Evolutionary conservation across 345 rosid genomes (phyloP).

Genomic region (Balakata baccata): DNA sequence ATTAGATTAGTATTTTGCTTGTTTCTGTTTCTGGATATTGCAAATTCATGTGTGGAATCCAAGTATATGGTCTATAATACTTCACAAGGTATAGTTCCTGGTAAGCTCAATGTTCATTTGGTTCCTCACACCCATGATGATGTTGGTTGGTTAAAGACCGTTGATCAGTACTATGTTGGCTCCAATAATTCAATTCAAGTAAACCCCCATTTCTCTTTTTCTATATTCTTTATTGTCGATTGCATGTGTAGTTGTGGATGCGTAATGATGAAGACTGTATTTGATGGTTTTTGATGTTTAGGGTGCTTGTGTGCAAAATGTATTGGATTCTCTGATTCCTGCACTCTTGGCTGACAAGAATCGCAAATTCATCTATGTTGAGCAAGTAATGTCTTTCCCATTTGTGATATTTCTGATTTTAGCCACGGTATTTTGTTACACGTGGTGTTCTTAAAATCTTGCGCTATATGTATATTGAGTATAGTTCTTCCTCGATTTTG

Average conservation of each 20-base stretch:
- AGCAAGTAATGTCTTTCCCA: conserved; percentile 39
- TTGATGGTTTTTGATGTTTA: conserved; percentile 18
- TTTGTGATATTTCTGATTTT: conserved; percentile 13
- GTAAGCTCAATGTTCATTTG: conserved; percentile 87
- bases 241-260: neutral
- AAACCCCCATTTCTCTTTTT: neutral
- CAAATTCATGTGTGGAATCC: conserved; percentile 45
- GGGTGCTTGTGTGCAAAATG: conserved; percentile 95
- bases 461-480: neutral
- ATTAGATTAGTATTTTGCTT: neutral
- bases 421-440: neutral
- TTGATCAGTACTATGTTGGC: conserved; percentile 98
- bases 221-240: neutral
- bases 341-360: conserved; percentile 84
- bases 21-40: conserved; percentile 1
- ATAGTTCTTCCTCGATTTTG: conserved; percentile 22
- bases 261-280: neutral
- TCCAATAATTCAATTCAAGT: conserved; percentile 98
- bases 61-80: conserved; percentile 80
- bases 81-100: conserved; percentile 62
- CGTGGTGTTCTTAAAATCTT: conserved; percentile 4
- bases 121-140: conserved; percentile 95
- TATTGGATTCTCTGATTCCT: conserved; percentile 82
- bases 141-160: conserved; percentile 96
- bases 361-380: conserved; percentile 83